Percentiles rank a stretch among this genome's conserved stretches.
Evolutionary conservation across 257 asterid genomes (phyloP).

Genomic region (Fraxinus excelsior): DNA sequence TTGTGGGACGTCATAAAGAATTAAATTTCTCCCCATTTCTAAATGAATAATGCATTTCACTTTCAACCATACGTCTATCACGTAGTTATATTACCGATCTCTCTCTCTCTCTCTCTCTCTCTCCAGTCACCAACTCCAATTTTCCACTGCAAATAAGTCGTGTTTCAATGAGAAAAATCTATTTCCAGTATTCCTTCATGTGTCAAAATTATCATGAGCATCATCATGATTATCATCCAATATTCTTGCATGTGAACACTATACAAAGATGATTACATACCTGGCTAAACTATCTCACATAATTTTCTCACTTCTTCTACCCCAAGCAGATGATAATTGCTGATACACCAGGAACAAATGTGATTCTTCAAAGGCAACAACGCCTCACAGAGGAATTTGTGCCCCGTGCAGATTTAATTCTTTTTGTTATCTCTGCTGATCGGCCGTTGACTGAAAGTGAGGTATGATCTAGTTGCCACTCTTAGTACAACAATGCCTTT

Average conservation of each 20-base stretch:
- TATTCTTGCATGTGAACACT: neutral
- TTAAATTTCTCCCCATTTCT: neutral
- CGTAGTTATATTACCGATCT: too few species aligned
- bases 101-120: too few species aligned
- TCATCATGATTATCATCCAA: too few species aligned
- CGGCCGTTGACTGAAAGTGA: slow-evolving; percentile 98
- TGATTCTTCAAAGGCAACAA: slow-evolving; percentile 98
- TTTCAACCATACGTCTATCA: neutral
- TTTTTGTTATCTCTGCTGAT: slow-evolving; percentile 94
- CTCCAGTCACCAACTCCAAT: too few species aligned
- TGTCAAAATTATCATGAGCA: too few species aligned
- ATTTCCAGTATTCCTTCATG: too few species aligned
- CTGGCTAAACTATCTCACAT: slow-evolving; percentile 12
- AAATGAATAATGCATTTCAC: neutral
- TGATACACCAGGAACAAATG: slow-evolving; percentile 99
- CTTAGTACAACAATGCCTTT: slow-evolving; percentile 11
- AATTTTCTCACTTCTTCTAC: slow-evolving; percentile 17
- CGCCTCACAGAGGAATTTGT: slow-evolving; percentile 95
- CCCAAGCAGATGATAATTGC: slow-evolving; percentile 85
- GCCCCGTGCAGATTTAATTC: slow-evolving; percentile 95
- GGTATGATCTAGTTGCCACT: slow-evolving; percentile 54
- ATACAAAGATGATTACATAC: slow-evolving; percentile 1
- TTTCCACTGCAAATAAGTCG: too few species aligned
- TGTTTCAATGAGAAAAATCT: too few species aligned
- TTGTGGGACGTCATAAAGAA: neutral